Conservation (phyloP, 2,329 filamentous ascomycete genomes). For the Calonectria pauciramosa region DNA sequence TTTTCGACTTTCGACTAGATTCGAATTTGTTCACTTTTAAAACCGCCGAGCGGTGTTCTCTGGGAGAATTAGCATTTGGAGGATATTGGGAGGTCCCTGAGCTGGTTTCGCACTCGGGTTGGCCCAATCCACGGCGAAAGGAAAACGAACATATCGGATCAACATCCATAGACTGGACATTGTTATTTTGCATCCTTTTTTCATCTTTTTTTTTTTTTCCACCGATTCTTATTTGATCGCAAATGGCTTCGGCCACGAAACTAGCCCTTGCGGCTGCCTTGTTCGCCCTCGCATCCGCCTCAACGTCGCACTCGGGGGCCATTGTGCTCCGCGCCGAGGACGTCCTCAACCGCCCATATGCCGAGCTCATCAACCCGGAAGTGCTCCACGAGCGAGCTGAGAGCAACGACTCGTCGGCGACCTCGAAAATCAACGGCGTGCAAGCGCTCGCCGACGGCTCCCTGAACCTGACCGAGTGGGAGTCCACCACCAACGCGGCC, state of each 20-base stretch:
- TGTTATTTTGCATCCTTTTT: no score
- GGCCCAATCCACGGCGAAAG: background rate
- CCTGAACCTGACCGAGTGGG: constrained; percentile 70
- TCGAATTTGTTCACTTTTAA: background rate
- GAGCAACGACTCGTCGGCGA: constrained; percentile 32
- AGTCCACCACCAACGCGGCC: constrained; percentile 66
- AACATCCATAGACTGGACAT: background rate
- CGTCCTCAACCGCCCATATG: constrained; percentile 49
- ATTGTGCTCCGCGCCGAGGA: constrained; percentile 46
- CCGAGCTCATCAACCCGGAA: constrained; percentile 34
- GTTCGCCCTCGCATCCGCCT: constrained; percentile 37
- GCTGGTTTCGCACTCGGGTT: background rate
- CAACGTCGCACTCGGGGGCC: constrained; percentile 26
- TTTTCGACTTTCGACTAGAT: constrained; percentile 22
- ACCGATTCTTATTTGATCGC: background rate
- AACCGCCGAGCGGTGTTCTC: constrained; percentile 23
- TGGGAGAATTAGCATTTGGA: background rate
- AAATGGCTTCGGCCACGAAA: constrained; percentile 39
- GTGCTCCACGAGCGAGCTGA: constrained; percentile 27
- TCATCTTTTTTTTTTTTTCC: background rate
- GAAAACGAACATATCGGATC: background rate
- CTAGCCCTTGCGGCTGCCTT: constrained; percentile 37
- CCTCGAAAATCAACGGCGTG: constrained; percentile 43
- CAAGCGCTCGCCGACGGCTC: constrained; percentile 57
- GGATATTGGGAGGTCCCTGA: background rate